Evolutionary conservation across 768 basidiomycete genomes (phyloP), one percentile per base, ranked within the genome.

Genomic region (Pleurotus eryngii): DNA sequence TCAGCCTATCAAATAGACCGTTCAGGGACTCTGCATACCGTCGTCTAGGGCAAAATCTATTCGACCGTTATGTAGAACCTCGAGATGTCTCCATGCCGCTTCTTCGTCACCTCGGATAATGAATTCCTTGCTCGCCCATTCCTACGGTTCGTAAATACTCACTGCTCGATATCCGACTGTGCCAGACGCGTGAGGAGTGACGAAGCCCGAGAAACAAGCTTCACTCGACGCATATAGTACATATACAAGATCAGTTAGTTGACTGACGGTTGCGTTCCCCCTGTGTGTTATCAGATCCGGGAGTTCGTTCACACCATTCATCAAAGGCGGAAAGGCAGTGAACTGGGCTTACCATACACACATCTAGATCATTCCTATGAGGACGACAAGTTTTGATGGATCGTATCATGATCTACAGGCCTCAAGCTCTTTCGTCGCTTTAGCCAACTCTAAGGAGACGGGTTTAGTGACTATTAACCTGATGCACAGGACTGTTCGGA

Each of bases 31-130:
- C 30, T 35, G 30, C 8, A 9, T 35, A 11, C 92, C 85, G 64
- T 98, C 98, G 66, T 99, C 96, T 15, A 98, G 73, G 3, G 98
- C 83, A 53, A 98, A 86, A 68, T 98, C 95, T 5, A 95, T 77
- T 8, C 86, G 74, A 42, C 74, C 81, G 57, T 68, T 74, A 55
- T 77, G 75, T 35, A 91, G 61, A 5, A 71, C 74, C 62, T 80
- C 81, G 26, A 96, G 63, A 66, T 91, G 78, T 6, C 81, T 67
- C 95, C 95, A 98, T 1, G 83, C 86, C 5, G 70, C 71, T n/a
- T 80, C 76, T 66, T 93, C 84, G 64, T 99, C 92, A 62, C 98
- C 90, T 57, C 81, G 83, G 17, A 98, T 76, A 49, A 98, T 95
- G 64, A 84, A 92, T 46, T 86, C 77, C 40, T 64, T 92, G 92